Evolutionary conservation across 2,329 filamentous ascomycete genomes (phyloP).

Genomic region (Trichoderma asperellum): DNA sequence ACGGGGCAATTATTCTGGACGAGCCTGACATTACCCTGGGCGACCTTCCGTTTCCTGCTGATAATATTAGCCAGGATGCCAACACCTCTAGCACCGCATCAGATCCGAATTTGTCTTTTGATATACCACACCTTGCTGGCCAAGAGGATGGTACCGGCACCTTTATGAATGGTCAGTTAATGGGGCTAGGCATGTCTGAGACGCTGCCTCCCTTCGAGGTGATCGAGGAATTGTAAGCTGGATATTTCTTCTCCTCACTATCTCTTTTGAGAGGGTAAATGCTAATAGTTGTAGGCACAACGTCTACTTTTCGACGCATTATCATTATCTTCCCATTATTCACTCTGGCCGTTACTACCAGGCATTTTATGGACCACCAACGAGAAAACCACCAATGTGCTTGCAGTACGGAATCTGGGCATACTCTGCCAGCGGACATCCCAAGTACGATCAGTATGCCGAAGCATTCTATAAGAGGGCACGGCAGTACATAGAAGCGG

Average conservation of each 20-base stretch:
- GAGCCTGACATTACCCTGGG: slow-evolving; percentile 20
- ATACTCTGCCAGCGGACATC: slow-evolving; percentile 70
- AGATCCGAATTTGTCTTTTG: slow-evolving; percentile 29
- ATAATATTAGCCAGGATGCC: slow-evolving; percentile 30
- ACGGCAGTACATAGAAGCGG: slow-evolving; percentile 79
- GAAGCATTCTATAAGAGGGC: slow-evolving; percentile 81
- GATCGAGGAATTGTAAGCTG: slow-evolving; percentile 76
- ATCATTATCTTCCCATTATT: slow-evolving; percentile 75
- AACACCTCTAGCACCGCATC: slow-evolving; percentile 26
- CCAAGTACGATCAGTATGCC: slow-evolving; percentile 73
- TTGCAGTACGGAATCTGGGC: slow-evolving; percentile 88
- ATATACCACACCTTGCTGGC: slow-evolving; percentile 30
- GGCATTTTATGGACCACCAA: slow-evolving; percentile 70
- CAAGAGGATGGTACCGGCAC: slow-evolving; percentile 23
- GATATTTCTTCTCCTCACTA: neutral
- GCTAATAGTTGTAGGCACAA: slow-evolving; percentile 57
- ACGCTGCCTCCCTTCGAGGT: slow-evolving; percentile 76
- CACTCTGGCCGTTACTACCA: slow-evolving; percentile 76
- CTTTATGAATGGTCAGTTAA: slow-evolving; percentile 52
- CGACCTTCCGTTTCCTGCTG: slow-evolving; percentile 29
- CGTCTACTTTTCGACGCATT: slow-evolving; percentile 75
- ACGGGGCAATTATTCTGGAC: slow-evolving; percentile 23
- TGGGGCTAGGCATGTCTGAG: slow-evolving; percentile 81
- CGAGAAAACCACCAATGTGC: slow-evolving; percentile 79
- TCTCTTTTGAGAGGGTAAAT: neutral